Conservation (phyloP, 2,329 filamentous ascomycete species). For the Venturia asperata region DNA sequence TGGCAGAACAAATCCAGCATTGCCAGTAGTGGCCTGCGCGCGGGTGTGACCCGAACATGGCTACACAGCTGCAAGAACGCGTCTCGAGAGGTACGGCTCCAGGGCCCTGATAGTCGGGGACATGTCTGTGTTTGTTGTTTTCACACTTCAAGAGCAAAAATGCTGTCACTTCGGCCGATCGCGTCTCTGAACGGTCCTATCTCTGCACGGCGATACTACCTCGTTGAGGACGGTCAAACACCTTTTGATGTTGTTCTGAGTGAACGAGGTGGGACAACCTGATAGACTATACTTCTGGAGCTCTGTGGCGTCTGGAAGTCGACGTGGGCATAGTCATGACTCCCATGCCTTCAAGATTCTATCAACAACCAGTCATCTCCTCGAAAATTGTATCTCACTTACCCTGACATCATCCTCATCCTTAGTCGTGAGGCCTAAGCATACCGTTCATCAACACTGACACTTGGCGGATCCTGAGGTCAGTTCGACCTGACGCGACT, state of each 20-base stretch:
- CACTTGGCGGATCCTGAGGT: not conserved
- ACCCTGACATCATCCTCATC: constrained; percentile 2
- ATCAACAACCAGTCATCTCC: not conserved
- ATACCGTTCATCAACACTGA: not conserved
- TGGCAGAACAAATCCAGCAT: no score
- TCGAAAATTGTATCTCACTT: not conserved
- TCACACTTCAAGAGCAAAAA: not conserved
- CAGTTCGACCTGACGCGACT: not conserved
- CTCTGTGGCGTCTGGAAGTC: not conserved
- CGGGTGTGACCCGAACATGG: constrained; percentile 3
- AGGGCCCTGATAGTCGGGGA: not conserved
- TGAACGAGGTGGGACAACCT: not conserved
- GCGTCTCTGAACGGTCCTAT: not conserved
- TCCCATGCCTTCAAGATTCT: not conserved
- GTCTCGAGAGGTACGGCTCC: not conserved
- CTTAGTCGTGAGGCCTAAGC: not conserved
- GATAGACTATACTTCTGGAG: not conserved
- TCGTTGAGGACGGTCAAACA: not conserved
- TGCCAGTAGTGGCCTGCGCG: not conserved
- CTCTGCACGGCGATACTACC: not conserved
- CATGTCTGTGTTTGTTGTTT: not conserved
- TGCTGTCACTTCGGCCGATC: not conserved
- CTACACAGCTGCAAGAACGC: constrained; percentile 4
- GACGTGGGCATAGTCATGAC: not conserved
- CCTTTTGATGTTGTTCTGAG: not conserved